phyloP scores from a whole-genome alignment of 1,139 yeast species.

The Yamadazyma triangularis region DNA sequence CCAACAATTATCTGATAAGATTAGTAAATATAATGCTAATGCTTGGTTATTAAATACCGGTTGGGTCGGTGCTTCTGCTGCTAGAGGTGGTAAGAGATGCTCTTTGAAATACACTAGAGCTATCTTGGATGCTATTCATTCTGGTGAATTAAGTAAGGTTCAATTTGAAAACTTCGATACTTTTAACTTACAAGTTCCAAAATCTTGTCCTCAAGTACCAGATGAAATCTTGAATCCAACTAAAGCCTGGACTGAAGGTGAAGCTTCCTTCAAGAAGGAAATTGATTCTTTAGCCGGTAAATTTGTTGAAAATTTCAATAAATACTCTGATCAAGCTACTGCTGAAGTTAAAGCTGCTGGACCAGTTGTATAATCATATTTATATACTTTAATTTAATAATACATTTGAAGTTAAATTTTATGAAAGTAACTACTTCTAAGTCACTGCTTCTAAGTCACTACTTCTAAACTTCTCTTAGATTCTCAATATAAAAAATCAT shows the following conservation, averaged over 20 bases:
- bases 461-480: no score
- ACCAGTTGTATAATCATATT: constrained; percentile 43
- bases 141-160: constrained; percentile 77
- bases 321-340: constrained; percentile 80
- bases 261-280: constrained; percentile 61
- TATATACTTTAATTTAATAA: constrained; percentile 1
- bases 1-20: constrained; percentile 92
- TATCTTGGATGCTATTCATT: constrained; percentile 89
- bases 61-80: constrained; percentile 94
- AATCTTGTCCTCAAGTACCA: constrained; percentile 78
- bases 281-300: constrained; percentile 69
- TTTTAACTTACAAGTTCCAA: constrained; percentile 87
- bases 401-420: no score
- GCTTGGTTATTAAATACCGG: constrained; percentile 99
- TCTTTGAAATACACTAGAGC: constrained; percentile 98
- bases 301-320: constrained; percentile 83
- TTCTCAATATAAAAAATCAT: no score
- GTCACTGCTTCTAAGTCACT: no score
- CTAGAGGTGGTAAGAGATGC: constrained; percentile 95
- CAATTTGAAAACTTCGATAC: constrained; percentile 83
- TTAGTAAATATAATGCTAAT: constrained; percentile 78
- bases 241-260: constrained; percentile 75
- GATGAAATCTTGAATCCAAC: constrained; percentile 82
- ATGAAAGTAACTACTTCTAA: no score
- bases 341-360: constrained; percentile 91